Percentiles rank a stretch among this genome's conserved stretches.
phyloP scores from a whole-genome alignment of 140 eudicot species.

The Bidens hawaiensis region DNA sequence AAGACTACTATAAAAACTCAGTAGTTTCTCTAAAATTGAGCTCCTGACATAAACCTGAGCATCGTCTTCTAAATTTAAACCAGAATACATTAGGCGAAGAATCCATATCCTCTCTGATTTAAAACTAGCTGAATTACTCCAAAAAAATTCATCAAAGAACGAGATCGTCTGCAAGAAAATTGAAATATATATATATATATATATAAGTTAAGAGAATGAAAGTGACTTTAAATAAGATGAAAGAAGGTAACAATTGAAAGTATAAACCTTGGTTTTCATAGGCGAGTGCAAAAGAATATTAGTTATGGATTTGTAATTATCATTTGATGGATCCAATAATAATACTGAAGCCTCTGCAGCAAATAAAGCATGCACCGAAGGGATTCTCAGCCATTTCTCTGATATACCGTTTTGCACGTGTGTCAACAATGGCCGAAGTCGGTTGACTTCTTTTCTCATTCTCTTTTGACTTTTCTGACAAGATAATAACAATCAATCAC shows the following conservation, averaged over 20 bases:
- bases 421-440: conserved; percentile 52
- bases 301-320: conserved; percentile 48
- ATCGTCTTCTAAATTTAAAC: conserved; percentile 68
- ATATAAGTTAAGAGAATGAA: conserved; percentile 1
- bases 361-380: conserved; percentile 61
- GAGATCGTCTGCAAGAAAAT: conserved; percentile 56
- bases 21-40: conserved; percentile 51
- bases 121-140: conserved; percentile 63
- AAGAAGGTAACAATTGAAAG: background rate
- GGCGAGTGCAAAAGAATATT: conserved; percentile 49
- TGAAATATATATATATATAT: too few relatives aligned
- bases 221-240: background rate
- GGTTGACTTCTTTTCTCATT: conserved; percentile 57
- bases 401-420: conserved; percentile 77
- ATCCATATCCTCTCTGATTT: conserved; percentile 87
- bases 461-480: conserved; percentile 66
- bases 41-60: conserved; percentile 58
- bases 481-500: conserved; percentile 7
- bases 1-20: conserved; percentile 65
- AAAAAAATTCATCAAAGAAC: conserved; percentile 57
- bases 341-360: conserved; percentile 82
- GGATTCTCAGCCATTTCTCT: conserved; percentile 75
- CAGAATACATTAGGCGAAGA: conserved; percentile 64
- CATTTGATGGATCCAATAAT: conserved; percentile 70
- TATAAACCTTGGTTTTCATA: conserved; percentile 57